phyloP scores from a whole-genome alignment of 1,139 yeast species.

The Taphrina pruni region DNA sequence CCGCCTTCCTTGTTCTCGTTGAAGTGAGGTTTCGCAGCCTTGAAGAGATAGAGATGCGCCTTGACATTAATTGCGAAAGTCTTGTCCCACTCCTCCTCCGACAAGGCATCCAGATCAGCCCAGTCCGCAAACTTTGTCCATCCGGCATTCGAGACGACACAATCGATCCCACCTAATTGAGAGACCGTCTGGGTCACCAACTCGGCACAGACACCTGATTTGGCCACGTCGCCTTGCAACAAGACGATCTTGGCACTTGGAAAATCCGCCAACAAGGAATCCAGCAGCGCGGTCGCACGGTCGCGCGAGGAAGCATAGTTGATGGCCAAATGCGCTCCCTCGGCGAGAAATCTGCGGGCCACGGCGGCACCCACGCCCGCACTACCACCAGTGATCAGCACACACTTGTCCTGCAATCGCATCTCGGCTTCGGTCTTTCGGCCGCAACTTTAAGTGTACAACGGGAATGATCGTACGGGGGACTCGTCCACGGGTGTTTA shows the following conservation, averaged over 20 bases:
- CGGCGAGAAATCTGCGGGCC: conserved; percentile 45
- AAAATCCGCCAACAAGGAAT: conserved; percentile 37
- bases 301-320: conserved; percentile 51
- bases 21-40: conserved; percentile 52
- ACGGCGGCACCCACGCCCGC: conserved; percentile 48
- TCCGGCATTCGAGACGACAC: conserved; percentile 51
- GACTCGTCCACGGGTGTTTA: too few relatives aligned
- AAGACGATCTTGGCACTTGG: conserved; percentile 45
- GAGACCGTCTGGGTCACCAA: conserved; percentile 46
- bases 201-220: conserved; percentile 44
- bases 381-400: conserved; percentile 47
- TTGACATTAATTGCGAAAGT: conserved; percentile 49
- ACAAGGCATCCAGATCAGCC: conserved; percentile 51
- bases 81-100: conserved; percentile 53
- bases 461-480: too few relatives aligned
- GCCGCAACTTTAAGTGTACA: too few relatives aligned
- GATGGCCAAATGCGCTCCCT: conserved; percentile 49
- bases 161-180: conserved; percentile 48
- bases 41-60: conserved; percentile 54
- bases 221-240: conserved; percentile 49
- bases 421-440: background rate
- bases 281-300: conserved; percentile 47
- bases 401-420: conserved; percentile 24
- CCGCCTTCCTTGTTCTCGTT: conserved; percentile 53
- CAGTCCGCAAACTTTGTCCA: conserved; percentile 51